A percentile compares a stretch with the other conserved stretches of the same genome.
Conservation (phyloP, 495 filamentous ascomycete species). For the Daldinia loculata region DNA sequence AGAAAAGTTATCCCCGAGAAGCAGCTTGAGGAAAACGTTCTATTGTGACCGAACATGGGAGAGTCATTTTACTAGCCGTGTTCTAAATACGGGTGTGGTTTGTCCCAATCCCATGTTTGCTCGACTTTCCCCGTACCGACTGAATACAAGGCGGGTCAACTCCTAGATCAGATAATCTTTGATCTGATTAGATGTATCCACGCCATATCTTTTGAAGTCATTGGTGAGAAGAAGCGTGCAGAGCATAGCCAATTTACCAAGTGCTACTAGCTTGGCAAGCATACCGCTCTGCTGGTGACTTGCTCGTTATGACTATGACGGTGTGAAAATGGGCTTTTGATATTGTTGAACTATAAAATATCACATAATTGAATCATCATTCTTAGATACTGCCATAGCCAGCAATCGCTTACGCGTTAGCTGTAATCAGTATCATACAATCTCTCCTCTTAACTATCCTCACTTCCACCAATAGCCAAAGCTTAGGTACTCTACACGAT, state of each 20-base stretch:
- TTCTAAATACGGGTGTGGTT: neutral
- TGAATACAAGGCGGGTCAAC: neutral
- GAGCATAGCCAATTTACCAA: neutral
- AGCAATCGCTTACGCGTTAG: neutral
- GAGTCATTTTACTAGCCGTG: neutral
- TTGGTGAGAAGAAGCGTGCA: neutral
- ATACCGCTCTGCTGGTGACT: neutral
- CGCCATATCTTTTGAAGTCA: neutral
- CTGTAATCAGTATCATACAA: neutral
- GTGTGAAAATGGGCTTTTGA: neutral
- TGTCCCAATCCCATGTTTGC: constrained; percentile 8
- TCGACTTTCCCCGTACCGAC: constrained; percentile 1
- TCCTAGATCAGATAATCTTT: neutral
- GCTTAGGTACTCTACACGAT: neutral
- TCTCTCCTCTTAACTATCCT: neutral
- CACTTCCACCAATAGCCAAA: no score
- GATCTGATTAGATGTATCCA: neutral
- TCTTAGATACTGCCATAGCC: neutral
- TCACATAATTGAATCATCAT: neutral
- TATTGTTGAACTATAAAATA: neutral
- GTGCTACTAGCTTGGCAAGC: neutral
- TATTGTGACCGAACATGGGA: neutral
- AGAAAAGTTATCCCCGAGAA: neutral
- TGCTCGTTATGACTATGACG: neutral
- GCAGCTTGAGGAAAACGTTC: neutral